Conservation (phyloP, 176 grass and related monocot species). For the Raddia distichophylla region DNA sequence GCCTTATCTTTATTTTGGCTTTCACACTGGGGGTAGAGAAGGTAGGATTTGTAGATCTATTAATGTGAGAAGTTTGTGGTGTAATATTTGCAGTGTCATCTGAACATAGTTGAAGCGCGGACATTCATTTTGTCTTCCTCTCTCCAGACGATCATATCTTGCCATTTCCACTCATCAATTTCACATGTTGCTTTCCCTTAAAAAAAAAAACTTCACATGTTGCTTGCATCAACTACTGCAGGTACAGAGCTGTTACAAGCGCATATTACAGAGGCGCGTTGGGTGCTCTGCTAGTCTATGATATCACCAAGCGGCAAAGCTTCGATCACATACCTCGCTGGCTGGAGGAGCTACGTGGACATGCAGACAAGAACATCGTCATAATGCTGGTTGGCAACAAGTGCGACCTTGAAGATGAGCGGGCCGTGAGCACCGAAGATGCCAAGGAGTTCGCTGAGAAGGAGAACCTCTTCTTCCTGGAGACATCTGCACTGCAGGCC, state of each 20-base stretch:
- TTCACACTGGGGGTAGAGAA: neutral
- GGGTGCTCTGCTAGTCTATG: slow-evolving; percentile 60
- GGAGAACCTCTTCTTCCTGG: slow-evolving; percentile 63
- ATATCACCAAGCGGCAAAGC: slow-evolving; percentile 58
- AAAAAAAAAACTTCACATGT: neutral
- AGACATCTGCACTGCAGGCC: slow-evolving; percentile 53
- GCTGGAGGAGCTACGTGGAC: slow-evolving; percentile 55
- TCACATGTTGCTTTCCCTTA: neutral
- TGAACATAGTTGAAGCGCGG: neutral
- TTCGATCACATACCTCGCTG: slow-evolving; percentile 66
- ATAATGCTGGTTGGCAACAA: slow-evolving; percentile 64
- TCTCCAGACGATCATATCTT: neutral
- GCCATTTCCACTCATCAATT: neutral
- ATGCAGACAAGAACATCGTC: slow-evolving; percentile 58
- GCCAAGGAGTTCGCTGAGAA: slow-evolving; percentile 59
- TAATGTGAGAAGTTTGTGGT: neutral
- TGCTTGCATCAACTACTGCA: slow-evolving; percentile 24
- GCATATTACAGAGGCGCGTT: slow-evolving; percentile 60
- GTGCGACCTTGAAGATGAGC: slow-evolving; percentile 52
- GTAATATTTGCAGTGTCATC: neutral
- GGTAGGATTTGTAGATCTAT: neutral
- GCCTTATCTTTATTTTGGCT: neutral
- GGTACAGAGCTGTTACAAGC: slow-evolving; percentile 65
- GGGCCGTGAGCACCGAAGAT: slow-evolving; percentile 46
- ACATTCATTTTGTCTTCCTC: slow-evolving; percentile 11